Evolutionary conservation across 345 rosid genomes (phyloP).

Genomic region (Abelmoschus esculentus): DNA sequence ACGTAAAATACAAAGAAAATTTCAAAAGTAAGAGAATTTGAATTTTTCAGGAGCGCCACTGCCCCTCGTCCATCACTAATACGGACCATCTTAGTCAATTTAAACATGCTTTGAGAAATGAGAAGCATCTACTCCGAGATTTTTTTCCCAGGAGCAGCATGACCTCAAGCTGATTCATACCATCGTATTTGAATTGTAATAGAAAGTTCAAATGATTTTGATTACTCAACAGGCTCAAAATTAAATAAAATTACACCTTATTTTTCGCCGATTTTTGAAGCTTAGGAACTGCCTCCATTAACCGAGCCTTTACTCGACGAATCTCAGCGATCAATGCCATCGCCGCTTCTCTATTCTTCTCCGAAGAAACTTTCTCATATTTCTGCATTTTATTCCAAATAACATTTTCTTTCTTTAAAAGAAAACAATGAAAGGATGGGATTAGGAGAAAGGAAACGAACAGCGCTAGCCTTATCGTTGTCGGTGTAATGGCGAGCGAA

Average conservation of each 20-base stretch:
- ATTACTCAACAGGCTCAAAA: constrained; percentile 7
- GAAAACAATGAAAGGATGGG: not conserved
- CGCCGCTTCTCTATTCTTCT: constrained; percentile 55
- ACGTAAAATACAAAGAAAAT: no score
- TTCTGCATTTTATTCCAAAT: constrained; percentile 32
- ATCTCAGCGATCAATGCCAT: constrained; percentile 75
- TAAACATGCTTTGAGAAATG: no score
- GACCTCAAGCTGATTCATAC: no score
- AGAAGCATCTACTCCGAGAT: not conserved
- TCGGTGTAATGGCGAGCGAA: constrained; percentile 59
- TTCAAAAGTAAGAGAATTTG: no score
- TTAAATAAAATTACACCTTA: constrained; percentile 34
- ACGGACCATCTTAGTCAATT: no score
- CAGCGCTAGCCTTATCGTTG: constrained; percentile 40
- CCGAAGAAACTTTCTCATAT: constrained; percentile 48
- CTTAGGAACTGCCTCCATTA: constrained; percentile 61
- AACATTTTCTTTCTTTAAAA: no score
- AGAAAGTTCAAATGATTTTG: no score
- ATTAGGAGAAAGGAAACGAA: constrained; percentile 14
- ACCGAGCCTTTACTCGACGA: constrained; percentile 61
- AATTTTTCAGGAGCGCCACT: no score
- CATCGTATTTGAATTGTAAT: no score
- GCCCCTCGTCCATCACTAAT: no score
- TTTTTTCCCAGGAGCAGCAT: no score
- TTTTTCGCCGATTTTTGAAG: constrained; percentile 55